Base-by-base conservation (phyloP, 2,329 filamentous ascomycete species). In the Aspergillus eucalypticola region DNA sequence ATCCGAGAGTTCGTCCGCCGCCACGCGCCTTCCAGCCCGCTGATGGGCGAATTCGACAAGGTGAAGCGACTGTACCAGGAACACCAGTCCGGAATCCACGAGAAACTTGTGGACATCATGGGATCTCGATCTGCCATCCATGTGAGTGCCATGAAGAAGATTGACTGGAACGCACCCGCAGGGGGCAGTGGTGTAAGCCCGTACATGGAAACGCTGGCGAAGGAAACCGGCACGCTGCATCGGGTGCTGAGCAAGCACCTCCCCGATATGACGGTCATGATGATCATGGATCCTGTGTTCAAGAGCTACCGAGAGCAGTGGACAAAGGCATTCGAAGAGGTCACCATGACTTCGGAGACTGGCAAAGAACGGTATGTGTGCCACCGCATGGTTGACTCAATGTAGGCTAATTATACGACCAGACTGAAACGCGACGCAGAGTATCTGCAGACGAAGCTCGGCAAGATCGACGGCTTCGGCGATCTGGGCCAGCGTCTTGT, bases 61-160 rank as follows among this genome's bases (percentile, higher is more conserved):
- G 88, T 95, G 56, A 89, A 90, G 65, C 85, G 92, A 19, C 79
- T 93, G 8, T 88, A 90, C 66, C 91, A 96, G 71, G 93, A 97
- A 72, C 93, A 97, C 71, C 92, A 96, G 72, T 88, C 88, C 64
- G 92, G 86, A 62, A 96, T 97, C 61, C 92, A 95, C 73, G 92
- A 96, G 71, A 97, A 97, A 73, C 81, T 97, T 1, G 90, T 96
- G 17, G 92, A 96, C 65, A 96, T 97, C 54, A 96, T 97, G 90
- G 89, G 88, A 58, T 87, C 86, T 1, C 86, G 92, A 5, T 91
- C 91, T 1, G 80, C 85, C 3, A 80, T 88, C 6, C 92, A 94
- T 69, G 88, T 91, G 41, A 89, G 88, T 71, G 85, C 86, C 23
- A 88, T 96, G 81, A 88, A 85, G 71, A 84, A 86, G 52, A 85